Conservation (phyloP, 2,329 filamentous ascomycete species). For the Penicillium occitanis region DNA sequence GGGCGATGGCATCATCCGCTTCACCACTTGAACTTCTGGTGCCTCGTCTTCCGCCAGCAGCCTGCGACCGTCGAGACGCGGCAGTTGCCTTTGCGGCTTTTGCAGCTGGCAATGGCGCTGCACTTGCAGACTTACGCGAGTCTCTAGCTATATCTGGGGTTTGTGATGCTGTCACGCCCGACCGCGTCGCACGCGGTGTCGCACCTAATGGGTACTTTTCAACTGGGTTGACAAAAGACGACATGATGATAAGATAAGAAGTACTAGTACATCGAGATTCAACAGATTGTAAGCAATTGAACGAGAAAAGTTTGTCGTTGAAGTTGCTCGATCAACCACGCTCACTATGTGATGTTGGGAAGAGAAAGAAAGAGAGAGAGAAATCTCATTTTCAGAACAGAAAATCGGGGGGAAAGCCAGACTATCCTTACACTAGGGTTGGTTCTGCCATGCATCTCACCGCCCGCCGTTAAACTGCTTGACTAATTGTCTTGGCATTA, state of each 20-base stretch:
- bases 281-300: neutral
- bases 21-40: conserved; percentile 16
- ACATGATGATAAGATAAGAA: conserved; percentile 17
- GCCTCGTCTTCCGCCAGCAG: neutral
- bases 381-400: neutral
- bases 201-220: conserved; percentile 10
- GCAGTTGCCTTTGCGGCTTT: neutral
- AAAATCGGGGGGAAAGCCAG: neutral
- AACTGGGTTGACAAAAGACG: conserved; percentile 10
- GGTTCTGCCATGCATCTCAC: conserved; percentile 12
- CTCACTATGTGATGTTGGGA: conserved; percentile 5
- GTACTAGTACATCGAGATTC: neutral
- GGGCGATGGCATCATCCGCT: conserved; percentile 4
- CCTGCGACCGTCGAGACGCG: neutral
- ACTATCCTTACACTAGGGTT: conserved; percentile 22
- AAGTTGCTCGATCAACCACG: neutral
- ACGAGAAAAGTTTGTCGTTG: neutral
- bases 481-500: neutral
- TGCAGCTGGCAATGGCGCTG: neutral
- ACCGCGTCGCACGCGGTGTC: conserved; percentile 20
- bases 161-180: conserved; percentile 7
- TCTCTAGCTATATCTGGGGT: neutral
- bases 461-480: neutral
- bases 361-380: neutral
- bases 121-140: conserved; percentile 1